phyloP scores from a whole-genome alignment of 192 early-diverging fungal genomes.

The Coemansia sp. region DNA sequence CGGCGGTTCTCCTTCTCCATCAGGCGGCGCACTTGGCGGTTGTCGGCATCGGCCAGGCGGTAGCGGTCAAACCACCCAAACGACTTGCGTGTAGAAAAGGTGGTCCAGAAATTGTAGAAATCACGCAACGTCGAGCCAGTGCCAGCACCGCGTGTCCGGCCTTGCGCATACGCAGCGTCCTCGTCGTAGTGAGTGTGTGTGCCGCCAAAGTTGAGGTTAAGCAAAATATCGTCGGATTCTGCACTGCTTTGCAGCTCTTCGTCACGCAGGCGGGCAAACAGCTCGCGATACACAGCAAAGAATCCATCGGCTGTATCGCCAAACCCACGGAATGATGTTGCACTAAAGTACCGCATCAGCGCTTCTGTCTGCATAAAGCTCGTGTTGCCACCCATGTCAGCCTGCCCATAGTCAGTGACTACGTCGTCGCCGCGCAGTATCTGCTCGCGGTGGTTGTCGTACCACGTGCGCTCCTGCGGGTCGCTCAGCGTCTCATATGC shows the following conservation, averaged over 20 bases:
- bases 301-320: conserved; percentile 73
- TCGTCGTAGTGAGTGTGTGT: conserved; percentile 66
- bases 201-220: conserved; percentile 67
- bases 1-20: conserved; percentile 95
- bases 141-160: conserved; percentile 8
- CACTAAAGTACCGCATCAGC: conserved; percentile 81
- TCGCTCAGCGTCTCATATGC: conserved; percentile 94
- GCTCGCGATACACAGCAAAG: conserved; percentile 71
- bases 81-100: conserved; percentile 81
- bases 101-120: conserved; percentile 80
- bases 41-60: conserved; percentile 74
- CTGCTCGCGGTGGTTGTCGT: conserved; percentile 88
- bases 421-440: conserved; percentile 79
- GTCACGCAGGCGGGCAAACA: conserved; percentile 76
- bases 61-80: conserved; percentile 94
- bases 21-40: conserved; percentile 71
- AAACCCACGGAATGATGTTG: conserved; percentile 70
- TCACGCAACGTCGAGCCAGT: conserved; percentile 56
- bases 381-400: conserved; percentile 51
- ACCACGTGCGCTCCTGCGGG: conserved; percentile 93
- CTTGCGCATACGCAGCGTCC: conserved; percentile 45
- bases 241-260: conserved; percentile 65
- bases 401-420: conserved; percentile 41
- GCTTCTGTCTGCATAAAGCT: conserved; percentile 39
- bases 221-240: conserved; percentile 22